Base-by-base conservation (phyloP, 495 filamentous ascomycete species). In the Penicillium cinerascens region DNA sequence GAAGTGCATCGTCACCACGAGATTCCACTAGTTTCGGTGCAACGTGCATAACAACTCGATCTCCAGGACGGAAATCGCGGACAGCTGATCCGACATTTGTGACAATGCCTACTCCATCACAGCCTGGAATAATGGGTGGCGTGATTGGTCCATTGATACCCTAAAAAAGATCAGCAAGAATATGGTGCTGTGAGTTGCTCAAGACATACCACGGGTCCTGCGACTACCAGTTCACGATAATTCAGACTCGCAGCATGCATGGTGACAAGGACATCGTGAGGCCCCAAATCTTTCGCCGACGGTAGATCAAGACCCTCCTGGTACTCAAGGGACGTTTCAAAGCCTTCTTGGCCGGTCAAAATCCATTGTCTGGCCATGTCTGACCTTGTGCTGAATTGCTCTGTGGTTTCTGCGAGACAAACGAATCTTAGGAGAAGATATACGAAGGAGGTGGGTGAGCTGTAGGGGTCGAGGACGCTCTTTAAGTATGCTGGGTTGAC, bases 191-290 rank as follows among this genome's bases (percentile, higher is more conserved):
- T 29, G 7, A 15, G 17, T 3, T 3, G 18, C 6, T 17, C 17
- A 15, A 8, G 15, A 27, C 29, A 23, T 54, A 60, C 57, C 13
- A 29, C 40, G n/a, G 57, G 52, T n/a, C 39, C 23, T 26, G 57
- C 48, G 17, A 60, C 56, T 16, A 52, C 40, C n/a, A 60, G 15
- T 26, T 60, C 57, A n/a, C 57, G 52, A 35, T 60, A 60, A 44
- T 60, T 60, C 9, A 60, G 48, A 27, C 57, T 60, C 5, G 57
- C 57, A 20, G 66, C 66, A 26, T 65, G 52, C 18, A 69, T 45
- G 42, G 51, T 53, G 38, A 69, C 49, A 15, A 69, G 48, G n/a
- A 68, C 61, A 39, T 66, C 58, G 36, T 60, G 40, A 17, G 59
- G 54, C 0, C 40, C 45, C 21, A 73, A 44, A 16, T 59, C 29